Base-by-base conservation (phyloP, 1,139 yeast genomes). In the Scheffersomyces illinoinensis region DNA sequence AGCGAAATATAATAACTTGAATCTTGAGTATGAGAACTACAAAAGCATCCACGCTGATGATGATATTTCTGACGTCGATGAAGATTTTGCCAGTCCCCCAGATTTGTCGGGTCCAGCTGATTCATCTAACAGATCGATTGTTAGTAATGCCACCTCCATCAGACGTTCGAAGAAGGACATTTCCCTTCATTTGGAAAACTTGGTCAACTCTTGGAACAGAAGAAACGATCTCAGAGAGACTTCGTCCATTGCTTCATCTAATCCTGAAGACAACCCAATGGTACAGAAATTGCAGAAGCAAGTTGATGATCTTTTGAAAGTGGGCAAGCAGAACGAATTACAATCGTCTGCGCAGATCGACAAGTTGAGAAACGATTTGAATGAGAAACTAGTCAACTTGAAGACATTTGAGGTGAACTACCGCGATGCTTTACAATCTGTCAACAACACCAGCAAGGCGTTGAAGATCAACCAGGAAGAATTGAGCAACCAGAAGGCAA, bases 371-470 rank as follows among this genome's bases (percentile, higher is more conserved):
- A 72, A 58, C 24, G 82, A 79, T 55, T 72, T 81, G 62, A 66
- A 63, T 17, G 69, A 67, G 20, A 79, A 71, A 59, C 60, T 72
- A 53, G 62, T 65, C 26, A 68, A 72, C 61, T 79, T 71, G 81
- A 88, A 71, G 60, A 68, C 68, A 12, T 73, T 77, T 59, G 85
- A 81, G 69, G 82, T 76, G 5, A 88, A 89, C 67, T 90, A 90
- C 73, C 85, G 85, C 60, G 87, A 88, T 66, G 90, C 96, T 1
- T 73, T 90, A 61, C 87, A 85, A 64, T 86, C 92, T 49, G 89
- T 91, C 39, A 86, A 85, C 66, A 90, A 88, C 69, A 88, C 95
- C 12, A 89, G 90, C 59, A 85, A 84, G 64, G 97, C 97, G 0
- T 81, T 92, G 59, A 85, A 85, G 61, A 71, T 88, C 66, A 88